Base-by-base conservation (phyloP, 148 eudicot genomes). In the Rheum nobile region DNA sequence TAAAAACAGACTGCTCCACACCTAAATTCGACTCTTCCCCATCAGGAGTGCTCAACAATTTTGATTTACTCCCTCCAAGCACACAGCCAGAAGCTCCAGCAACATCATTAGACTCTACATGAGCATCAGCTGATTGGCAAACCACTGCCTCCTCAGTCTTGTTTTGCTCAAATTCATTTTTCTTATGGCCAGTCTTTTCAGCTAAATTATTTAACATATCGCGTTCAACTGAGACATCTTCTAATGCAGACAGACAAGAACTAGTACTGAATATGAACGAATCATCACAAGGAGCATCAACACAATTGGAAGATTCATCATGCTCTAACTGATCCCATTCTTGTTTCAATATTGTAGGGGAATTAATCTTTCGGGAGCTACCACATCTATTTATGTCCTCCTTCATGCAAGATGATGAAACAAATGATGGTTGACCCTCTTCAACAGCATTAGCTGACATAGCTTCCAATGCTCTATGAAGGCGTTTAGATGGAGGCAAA, bases 401-500 rank as follows among this genome's bases (percentile, higher is more conserved):
- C 63, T 54, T 26, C 26, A 61, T 37, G 28, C 73, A 48, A n/a
- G 76, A 65, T 57, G 54, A 76, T 48, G 24, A 78, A 79, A 78
- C 81, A 35, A 41, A 57, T 63, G 68, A 32, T 12, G 76, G 68
- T 80, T 76, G 63, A 54, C 63, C 73, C 73, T 73, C 78, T 80
- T 88, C 98, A 59, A 85, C 90, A 80, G 84, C 93, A 88, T 95
- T 87, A 73, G 97, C 98, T 77, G 97, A 91, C 98, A 95, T 95
- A 28, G 97, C 98, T 82, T 91, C 97, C 80, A 95, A 75, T 72
- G 98, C 98, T 71, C 98, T 89, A 77, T 91, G 93, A n/a, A 95
- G 89, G 65, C 98, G 97, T 82, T 95, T 95, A 6, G 93, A 91
- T 65, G 97, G 98, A 59, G 98, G 98, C 83, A 95, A 86, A 68